Percentiles rank a stretch among this genome's conserved stretches.
phyloP scores from a whole-genome alignment of 2,329 filamentous ascomycete genomes.

The Botrytis porri region DNA sequence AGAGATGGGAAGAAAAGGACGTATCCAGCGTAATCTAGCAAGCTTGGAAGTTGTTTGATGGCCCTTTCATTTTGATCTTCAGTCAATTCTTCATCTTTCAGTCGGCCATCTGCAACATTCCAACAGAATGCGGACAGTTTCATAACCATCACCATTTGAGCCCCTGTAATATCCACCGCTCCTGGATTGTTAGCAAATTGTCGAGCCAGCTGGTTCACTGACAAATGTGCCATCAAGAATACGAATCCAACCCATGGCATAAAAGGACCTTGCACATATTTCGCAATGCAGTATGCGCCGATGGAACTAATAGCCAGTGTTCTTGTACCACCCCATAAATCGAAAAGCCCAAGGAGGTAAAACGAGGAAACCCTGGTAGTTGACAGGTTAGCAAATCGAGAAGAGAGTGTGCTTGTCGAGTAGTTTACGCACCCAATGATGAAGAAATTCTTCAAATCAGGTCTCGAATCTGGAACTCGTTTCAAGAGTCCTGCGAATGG shows the following conservation, averaged over 20 bases:
- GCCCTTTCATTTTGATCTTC: slow-evolving; percentile 82
- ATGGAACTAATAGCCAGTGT: slow-evolving; percentile 77
- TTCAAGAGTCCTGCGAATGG: slow-evolving; percentile 87
- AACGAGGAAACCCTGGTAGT: slow-evolving; percentile 69
- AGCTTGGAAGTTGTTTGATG: slow-evolving; percentile 67
- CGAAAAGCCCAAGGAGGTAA: slow-evolving; percentile 90
- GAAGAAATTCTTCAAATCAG: slow-evolving; percentile 84
- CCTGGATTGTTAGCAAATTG: slow-evolving; percentile 66
- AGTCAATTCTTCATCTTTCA: slow-evolving; percentile 75
- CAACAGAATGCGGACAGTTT: slow-evolving; percentile 96
- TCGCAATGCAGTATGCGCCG: slow-evolving; percentile 79
- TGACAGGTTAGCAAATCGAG: slow-evolving; percentile 20
- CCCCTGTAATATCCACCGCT: slow-evolving; percentile 82
- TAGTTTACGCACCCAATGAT: slow-evolving; percentile 63
- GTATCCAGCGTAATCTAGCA: slow-evolving; percentile 84
- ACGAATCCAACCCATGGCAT: slow-evolving; percentile 98
- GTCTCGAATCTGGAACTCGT: slow-evolving; percentile 79
- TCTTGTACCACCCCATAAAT: slow-evolving; percentile 80
- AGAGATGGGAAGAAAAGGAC: slow-evolving; percentile 94
- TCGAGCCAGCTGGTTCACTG: slow-evolving; percentile 80
- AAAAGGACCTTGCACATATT: slow-evolving; percentile 78
- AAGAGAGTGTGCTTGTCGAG: neutral
- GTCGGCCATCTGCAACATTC: slow-evolving; percentile 91
- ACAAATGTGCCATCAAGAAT: slow-evolving; percentile 95
- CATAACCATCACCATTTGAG: slow-evolving; percentile 98